A percentile compares a stretch with the other conserved stretches of the same genome.
Evolutionary conservation across 2,329 filamentous ascomycete species (phyloP).

Genomic region (Penicillium sumatraense): DNA sequence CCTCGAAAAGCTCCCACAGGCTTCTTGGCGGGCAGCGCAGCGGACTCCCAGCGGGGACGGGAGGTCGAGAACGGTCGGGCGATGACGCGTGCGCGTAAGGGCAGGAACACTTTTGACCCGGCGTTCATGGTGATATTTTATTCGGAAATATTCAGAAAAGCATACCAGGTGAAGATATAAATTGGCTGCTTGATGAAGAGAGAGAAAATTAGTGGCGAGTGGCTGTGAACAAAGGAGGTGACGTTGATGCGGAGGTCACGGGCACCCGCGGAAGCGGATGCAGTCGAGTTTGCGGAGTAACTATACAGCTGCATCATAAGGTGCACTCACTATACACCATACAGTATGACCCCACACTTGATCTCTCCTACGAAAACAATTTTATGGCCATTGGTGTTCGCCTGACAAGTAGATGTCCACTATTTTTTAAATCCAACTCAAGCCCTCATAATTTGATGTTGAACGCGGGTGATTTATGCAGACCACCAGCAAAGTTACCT

Average conservation of each 20-base stretch:
- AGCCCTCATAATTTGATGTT: too few relatives aligned
- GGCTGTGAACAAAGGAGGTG: slow-evolving; percentile 18
- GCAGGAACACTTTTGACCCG: slow-evolving; percentile 23
- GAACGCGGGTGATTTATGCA: too few relatives aligned
- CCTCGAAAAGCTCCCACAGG: slow-evolving; percentile 73
- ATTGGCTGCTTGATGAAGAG: slow-evolving; percentile 6
- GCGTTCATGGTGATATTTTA: slow-evolving; percentile 17
- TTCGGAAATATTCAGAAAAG: neutral
- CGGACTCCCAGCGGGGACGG: slow-evolving; percentile 38
- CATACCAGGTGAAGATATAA: neutral
- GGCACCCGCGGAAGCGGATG: slow-evolving; percentile 20
- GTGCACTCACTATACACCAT: too few relatives aligned
- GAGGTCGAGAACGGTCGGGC: slow-evolving; percentile 44
- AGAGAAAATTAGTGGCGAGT: slow-evolving; percentile 18
- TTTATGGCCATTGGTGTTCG: too few relatives aligned
- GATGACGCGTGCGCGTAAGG: slow-evolving; percentile 28
- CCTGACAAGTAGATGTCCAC: too few relatives aligned
- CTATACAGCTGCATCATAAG: too few relatives aligned
- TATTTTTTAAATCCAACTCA: too few relatives aligned
- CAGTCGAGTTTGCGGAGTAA: too few relatives aligned
- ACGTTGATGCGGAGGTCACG: slow-evolving; percentile 25
- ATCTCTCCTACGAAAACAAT: too few relatives aligned
- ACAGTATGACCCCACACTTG: too few relatives aligned
- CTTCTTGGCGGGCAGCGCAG: slow-evolving; percentile 61
- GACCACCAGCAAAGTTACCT: too few relatives aligned